Base-by-base conservation (phyloP, 768 basidiomycete species). In the Aureoboletus auriporus region DNA sequence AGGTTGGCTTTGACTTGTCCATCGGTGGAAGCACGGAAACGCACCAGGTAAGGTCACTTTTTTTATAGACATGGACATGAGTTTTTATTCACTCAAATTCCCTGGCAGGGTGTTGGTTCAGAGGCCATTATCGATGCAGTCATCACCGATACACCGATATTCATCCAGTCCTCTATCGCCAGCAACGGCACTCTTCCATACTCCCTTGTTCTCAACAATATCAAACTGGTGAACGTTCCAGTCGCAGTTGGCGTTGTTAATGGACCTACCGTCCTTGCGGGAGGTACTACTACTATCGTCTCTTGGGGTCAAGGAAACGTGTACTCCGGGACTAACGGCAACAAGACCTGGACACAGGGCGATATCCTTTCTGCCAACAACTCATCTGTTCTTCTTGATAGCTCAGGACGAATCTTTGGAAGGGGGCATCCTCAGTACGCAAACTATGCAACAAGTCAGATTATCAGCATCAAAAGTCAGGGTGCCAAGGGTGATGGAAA, bases 291-390 rank as follows among this genome's bases (percentile, higher is more conserved):
- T 16, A 63, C 56, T 13, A 70, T 70, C 34, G 55, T 65, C 0
- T 79, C 80, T 5, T 91, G 88, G 89, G 86, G 69, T 1, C 86
- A 90, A 65, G 89, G 89, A 33, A 79, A 89, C 55, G 69, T 82
- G 12, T 90, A 76, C 62, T 70, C 66, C 0, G 86, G 86, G 27
- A 74, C 77, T 2, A 71, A 66, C 35, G 51, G 69, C 2, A 61
- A 64, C 1, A 69, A 67, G 5, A 63, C 49, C n/a, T 89, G 82
- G 64, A 70, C 66, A 0, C 77, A 86, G 62, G 74, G 71, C 1
- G 60, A 64, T 28, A 73, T 87, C 30, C 2, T 52, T 64, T 63
- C 70, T 2, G 66, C 76, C 0, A 61, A 61, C 42, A 89, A 89
- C 61, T 74, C 84, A 1, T 58, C 72, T 0, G 67, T 62, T 37